phyloP scores from a whole-genome alignment of 208 protist genomes.

The Angomonas ambiguus region DNA sequence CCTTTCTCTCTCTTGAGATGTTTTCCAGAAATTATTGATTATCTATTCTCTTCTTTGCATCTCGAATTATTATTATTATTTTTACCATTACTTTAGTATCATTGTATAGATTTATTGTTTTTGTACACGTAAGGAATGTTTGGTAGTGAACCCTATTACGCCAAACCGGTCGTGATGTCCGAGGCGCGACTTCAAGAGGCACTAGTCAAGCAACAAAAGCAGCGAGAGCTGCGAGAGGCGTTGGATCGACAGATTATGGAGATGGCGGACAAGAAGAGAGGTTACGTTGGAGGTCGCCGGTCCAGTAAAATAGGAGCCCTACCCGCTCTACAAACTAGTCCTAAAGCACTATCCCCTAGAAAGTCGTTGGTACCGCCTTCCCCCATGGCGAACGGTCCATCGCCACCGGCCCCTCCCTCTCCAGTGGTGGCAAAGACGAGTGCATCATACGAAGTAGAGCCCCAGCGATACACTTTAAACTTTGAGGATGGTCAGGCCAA shows the following conservation, averaged over 20 bases:
- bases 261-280: constrained; percentile 14
- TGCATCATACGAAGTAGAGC: constrained; percentile 8
- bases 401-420: background rate
- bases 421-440: background rate
- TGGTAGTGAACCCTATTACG: constrained; percentile 19
- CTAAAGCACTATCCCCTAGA: background rate
- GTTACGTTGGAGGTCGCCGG: background rate
- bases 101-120: no score
- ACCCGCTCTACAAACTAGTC: background rate
- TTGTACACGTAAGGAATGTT: background rate
- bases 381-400: background rate
- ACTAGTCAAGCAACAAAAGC: constrained; percentile 54
- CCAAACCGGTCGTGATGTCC: constrained; percentile 47
- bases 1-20: no score
- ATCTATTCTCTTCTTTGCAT: no score
- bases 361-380: background rate
- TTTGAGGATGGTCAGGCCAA: constrained; percentile 11
- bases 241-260: constrained; percentile 71
- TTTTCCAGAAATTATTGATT: no score
- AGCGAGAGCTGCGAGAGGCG: constrained; percentile 48
- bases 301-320: constrained; percentile 6
- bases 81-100: no score
- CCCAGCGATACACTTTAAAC: constrained; percentile 15
- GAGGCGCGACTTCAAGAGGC: constrained; percentile 60
- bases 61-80: background rate